These are phyloP conservation scores for Vararia minispora DNA, from an alignment of 768 basidiomycete species.

Conservation along the genomic window DNA sequence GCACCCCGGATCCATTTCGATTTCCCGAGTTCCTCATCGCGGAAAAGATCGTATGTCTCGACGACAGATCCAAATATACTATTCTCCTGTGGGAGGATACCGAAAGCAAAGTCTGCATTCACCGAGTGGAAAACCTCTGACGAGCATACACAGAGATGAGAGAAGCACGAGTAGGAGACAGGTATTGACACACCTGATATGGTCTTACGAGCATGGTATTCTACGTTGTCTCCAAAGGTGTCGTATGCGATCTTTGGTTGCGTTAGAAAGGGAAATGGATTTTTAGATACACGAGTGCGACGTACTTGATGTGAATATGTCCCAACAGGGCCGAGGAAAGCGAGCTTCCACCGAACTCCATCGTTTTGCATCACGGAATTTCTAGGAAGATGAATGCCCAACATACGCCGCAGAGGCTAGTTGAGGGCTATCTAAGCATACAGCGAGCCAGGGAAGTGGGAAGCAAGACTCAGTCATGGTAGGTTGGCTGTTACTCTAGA, in stretches of 20 bases:
- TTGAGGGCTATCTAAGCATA: too few relatives aligned
- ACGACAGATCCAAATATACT: conserved; percentile 61
- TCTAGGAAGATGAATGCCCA: too few relatives aligned
- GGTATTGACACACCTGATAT: conserved; percentile 14
- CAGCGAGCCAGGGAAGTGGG: too few relatives aligned
- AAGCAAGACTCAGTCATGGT: too few relatives aligned
- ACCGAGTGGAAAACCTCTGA: conserved; percentile 52
- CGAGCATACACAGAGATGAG: neutral
- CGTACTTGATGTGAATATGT: conserved; percentile 61
- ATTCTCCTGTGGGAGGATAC: conserved; percentile 76
- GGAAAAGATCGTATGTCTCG: conserved; percentile 63
- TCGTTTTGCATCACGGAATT: too few relatives aligned
- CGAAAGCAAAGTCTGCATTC: conserved; percentile 33
- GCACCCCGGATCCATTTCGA: conserved; percentile 48
- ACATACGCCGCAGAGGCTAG: too few relatives aligned
- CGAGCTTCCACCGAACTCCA: too few relatives aligned
- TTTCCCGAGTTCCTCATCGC: conserved; percentile 26
- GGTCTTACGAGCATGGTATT: conserved; percentile 20
- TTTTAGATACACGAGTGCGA: conserved; percentile 1
- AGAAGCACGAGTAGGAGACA: neutral
- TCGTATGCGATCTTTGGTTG: conserved; percentile 34
- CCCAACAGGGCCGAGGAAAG: conserved; percentile 56
- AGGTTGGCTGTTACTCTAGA: too few relatives aligned
- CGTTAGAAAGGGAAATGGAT: conserved; percentile 10
- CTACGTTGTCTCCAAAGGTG: conserved; percentile 31